Evolutionary conservation across 495 filamentous ascomycete genomes (phyloP), one percentile per base, ranked within the genome.

Genomic region (Platismatia glauca): DNA sequence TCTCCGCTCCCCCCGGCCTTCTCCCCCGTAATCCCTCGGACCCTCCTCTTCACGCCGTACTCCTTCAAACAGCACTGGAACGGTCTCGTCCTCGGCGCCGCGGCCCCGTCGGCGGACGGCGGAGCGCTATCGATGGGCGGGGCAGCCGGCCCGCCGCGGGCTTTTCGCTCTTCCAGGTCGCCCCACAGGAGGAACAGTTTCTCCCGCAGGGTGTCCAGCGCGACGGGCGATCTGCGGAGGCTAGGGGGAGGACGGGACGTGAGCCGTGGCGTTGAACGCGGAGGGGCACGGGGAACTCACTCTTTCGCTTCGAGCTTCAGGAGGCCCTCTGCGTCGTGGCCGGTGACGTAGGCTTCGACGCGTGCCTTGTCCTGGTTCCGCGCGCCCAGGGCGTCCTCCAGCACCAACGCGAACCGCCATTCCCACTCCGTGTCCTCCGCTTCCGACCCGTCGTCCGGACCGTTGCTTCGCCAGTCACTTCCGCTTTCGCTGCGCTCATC

Each of bases 181-280:
- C 93, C 93, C 91, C 93, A 97, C 11, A 97, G 78, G 37, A 82
- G 75, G 71, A 85, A 92, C 20, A 96, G 80, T 68, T 85, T 86
- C 69, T 95, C 84, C 44, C 81, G 77, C 2, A 97, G 72, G 11
- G 71, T 59, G 33, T 50, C 66, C 9, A 95, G 72, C 4, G 70
- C 65, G 0, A 68, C 41, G 7, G 69, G 44, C 41, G 87, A 72
- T 57, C 68, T 68, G 22, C 81, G 81, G 11, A 96, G 81, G 72
- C 80, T 89, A 29, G 55, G 20, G 5, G 29, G 18, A 56, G 6
- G 48, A 50, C 18, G 37, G 68, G 60, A 64, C 55, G 46, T 59
- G 60, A 60, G 61, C 48, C 24, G n/a, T 48, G 39, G 13, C 52
- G 24, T 27, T 60, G 13, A 15, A n/a, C 48, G 55, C 62, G 50